Base-by-base conservation (phyloP, 73 alveolate species). In the Blepharisma japonicum region DNA sequence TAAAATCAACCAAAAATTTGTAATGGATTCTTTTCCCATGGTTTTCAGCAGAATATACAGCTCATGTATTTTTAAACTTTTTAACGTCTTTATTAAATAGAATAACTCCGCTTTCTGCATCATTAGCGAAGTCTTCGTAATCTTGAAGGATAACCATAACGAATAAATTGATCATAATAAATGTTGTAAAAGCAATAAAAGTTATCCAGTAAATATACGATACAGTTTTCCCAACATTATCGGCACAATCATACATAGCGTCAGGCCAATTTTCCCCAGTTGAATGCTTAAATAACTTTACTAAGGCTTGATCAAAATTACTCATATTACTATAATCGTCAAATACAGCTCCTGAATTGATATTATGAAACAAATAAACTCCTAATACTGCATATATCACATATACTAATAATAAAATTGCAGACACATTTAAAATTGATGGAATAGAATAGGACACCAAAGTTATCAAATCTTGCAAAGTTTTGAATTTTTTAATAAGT, bases 251-350 rank as follows among this genome's bases (percentile, higher is more conserved):
- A 45, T 66, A 70, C 98, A 95, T 94, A 0, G 94, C 76, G 49
- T 56, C 49, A 68, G 78, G 68, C 98, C 98, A 95, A 77, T 92
- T 83, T 77, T 91, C 98, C 51, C 98, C 98, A 14, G 99, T 94
- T 0, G 99, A 92, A n/a, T 90, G 71, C 51, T 97, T 66, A 55
- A 95, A 82, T 11, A 95, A 91, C 46, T 85, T 53, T 0, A 95
- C 46, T 70, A 94, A 77, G 4, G 98, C 94, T 55, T 56, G 48
- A 27, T 89, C 86, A 79, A 95, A 93, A 68, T 91, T 87, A 39
- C 86, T 68, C 68, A 95, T 91, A 78, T 95, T 94, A 48, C 70
- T 84, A 55, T 88, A 83, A 45, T 87, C 86, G 79, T 91, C 86
- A 21, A 91, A 76, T 21, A 83, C 79, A 18, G 87, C 89, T 42